phyloP scores from a whole-genome alignment of 805 yeast species.

The Wickerhamiella spandovensis region DNA sequence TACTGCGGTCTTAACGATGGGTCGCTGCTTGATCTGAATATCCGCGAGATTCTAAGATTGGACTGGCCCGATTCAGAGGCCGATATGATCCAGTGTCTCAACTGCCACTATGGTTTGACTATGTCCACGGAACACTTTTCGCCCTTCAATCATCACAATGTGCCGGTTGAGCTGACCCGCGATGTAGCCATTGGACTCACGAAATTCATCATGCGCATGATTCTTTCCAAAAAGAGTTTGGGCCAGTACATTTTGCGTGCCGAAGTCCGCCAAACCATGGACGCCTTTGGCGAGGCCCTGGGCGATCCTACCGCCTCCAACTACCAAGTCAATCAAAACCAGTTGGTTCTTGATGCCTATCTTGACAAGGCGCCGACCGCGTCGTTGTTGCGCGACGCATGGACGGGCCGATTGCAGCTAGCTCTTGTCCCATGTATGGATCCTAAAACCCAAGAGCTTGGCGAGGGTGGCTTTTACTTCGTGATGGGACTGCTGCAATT shows the following conservation, averaged over 20 bases:
- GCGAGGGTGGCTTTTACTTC: constrained; percentile 48
- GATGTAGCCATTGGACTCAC: constrained; percentile 31
- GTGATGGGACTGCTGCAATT: constrained; percentile 55
- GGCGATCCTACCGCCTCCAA: constrained; percentile 1
- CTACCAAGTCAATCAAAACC: constrained; percentile 17
- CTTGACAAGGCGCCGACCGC: constrained; percentile 9
- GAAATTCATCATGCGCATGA: constrained; percentile 39
- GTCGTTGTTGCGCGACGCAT: neutral
- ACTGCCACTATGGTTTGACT: constrained; percentile 63
- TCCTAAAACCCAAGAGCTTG: constrained; percentile 26
- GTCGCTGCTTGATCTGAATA: constrained; percentile 44
- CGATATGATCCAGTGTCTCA: constrained; percentile 63
- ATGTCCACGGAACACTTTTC: constrained; percentile 45
- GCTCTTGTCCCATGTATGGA: constrained; percentile 15
- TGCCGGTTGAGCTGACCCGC: constrained; percentile 28
- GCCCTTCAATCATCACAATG: constrained; percentile 54
- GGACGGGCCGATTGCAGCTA: constrained; percentile 13
- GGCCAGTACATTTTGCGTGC: constrained; percentile 45
- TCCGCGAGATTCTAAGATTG: constrained; percentile 36
- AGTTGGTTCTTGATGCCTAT: constrained; percentile 35
- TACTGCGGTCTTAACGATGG: constrained; percentile 60
- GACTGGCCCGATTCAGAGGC: constrained; percentile 38
- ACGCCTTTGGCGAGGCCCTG: constrained; percentile 6
- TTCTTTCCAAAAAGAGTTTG: constrained; percentile 46
- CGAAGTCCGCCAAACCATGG: constrained; percentile 32